Evolutionary conservation across 1,284 basidiomycete genomes (phyloP), one percentile per base, ranked within the genome.

Genomic region (Moniliophthora roreri): DNA sequence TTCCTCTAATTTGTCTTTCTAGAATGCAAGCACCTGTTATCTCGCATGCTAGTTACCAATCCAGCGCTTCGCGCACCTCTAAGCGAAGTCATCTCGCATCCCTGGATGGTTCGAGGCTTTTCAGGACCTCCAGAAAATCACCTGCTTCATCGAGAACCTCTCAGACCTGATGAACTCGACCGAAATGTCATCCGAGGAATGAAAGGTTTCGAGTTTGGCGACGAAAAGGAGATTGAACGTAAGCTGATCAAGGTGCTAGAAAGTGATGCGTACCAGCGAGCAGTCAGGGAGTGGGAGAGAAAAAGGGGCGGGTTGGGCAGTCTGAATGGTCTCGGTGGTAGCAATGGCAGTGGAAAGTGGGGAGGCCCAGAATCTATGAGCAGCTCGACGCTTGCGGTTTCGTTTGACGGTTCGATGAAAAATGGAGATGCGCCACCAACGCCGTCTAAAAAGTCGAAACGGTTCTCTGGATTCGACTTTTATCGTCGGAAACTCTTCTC

Each of bases 121-220:
- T 79, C 81, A 18, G 83, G 85, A 0, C 78, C 92, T 0, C 89
- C 95, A 0, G 87, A 93, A 53, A 76, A 90, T 1, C 93, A 97
- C 68, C 80, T 99, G 58, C 82, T 98, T 3, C 82, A 87, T 44
- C 90, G 96, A 8, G 89, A 93, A 62, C 95, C 96, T 1, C 81
- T 98, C 3, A 87, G 93, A 11, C 72, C 87, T 0, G 89, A 92
- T 54, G 93, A 97, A 57, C 78, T 99, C 39, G 94, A 98, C 66
- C 81, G 79, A 26, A 81, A 86, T 40, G 92, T 99, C 45, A 84
- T 99, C 67, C 81, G 83, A 51, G 88, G 89, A 52, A 98, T 99
- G 96, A 87, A 89, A 42, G 96, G 96, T 1, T 98, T 99, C 72
- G 95, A 98, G 64, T 98, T 99, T 62, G 97, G 96, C 5, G 78